Conservation (phyloP, 306 rosid species). For the Ormosia semicastrata region DNA sequence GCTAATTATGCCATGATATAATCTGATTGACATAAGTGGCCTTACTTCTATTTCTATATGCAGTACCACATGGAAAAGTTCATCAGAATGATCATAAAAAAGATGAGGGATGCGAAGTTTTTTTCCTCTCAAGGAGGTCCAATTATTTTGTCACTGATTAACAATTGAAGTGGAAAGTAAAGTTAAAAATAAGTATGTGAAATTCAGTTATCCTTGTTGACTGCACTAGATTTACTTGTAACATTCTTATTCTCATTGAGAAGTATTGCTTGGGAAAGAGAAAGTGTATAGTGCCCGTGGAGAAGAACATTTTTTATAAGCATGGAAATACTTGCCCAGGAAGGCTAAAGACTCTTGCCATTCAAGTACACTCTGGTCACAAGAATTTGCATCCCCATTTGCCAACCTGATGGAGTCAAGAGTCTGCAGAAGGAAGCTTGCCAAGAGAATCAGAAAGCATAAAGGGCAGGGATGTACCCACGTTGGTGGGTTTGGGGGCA, state of each 20-base stretch:
- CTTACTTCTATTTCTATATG: neutral
- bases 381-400: neutral
- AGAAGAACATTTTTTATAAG: constrained; percentile 2
- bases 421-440: neutral
- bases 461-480: no score
- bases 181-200: neutral
- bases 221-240: neutral
- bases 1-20: no score
- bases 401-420: neutral
- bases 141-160: constrained; percentile 21
- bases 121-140: constrained; percentile 25
- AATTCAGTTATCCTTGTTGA: neutral
- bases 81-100: constrained; percentile 10
- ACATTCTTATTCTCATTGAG: neutral
- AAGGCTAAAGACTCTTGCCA: constrained; percentile 15
- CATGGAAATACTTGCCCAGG: neutral
- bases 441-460: neutral
- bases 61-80: constrained; percentile 3
- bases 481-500: no score
- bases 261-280: constrained; percentile 24
- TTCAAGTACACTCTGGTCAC: neutral
- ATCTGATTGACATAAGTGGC: no score
- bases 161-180: neutral
- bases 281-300: constrained; percentile 2
- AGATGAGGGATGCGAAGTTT: constrained; percentile 10